Percentiles rank a stretch among this genome's conserved stretches.
phyloP scores from a whole-genome alignment of 306 rosid species.

The Dryas alaskensis region DNA sequence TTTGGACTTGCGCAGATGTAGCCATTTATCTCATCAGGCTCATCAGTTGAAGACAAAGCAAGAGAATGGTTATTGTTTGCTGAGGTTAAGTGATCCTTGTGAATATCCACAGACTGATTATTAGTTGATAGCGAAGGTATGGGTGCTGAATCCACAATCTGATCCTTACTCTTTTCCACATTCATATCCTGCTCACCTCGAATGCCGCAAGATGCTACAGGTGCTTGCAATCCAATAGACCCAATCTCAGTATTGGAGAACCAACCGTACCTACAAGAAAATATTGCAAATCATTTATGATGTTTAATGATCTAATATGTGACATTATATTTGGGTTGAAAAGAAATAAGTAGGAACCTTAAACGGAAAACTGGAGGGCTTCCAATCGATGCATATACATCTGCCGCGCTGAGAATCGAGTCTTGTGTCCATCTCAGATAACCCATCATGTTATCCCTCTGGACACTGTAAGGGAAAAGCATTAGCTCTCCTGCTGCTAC shows the following conservation, averaged over 20 bases:
- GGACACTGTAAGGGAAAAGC: conserved; percentile 75
- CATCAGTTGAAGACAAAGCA: conserved; percentile 30
- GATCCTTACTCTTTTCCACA: conserved; percentile 38
- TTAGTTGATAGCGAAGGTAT: conserved; percentile 33
- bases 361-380: conserved; percentile 77
- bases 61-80: conserved; percentile 30
- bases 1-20: conserved; percentile 28
- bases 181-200: conserved; percentile 42
- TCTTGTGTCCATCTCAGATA: conserved; percentile 81
- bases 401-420: conserved; percentile 73
- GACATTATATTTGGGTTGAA: conserved; percentile 4
- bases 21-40: conserved; percentile 36
- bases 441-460: conserved; percentile 57
- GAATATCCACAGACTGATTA: conserved; percentile 39
- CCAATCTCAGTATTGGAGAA: conserved; percentile 49
- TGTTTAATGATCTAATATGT: not conserved
- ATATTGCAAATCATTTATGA: conserved; percentile 18
- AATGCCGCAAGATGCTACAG: conserved; percentile 43
- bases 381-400: conserved; percentile 72
- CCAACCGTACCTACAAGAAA: conserved; percentile 93
- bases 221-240: conserved; percentile 38
- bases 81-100: conserved; percentile 42
- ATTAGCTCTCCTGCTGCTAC: conserved; percentile 79
- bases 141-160: conserved; percentile 32
- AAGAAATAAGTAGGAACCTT: conserved; percentile 48